phyloP scores from a whole-genome alignment of 495 filamentous ascomycete genomes.

The Wilcoxina mikolae region DNA sequence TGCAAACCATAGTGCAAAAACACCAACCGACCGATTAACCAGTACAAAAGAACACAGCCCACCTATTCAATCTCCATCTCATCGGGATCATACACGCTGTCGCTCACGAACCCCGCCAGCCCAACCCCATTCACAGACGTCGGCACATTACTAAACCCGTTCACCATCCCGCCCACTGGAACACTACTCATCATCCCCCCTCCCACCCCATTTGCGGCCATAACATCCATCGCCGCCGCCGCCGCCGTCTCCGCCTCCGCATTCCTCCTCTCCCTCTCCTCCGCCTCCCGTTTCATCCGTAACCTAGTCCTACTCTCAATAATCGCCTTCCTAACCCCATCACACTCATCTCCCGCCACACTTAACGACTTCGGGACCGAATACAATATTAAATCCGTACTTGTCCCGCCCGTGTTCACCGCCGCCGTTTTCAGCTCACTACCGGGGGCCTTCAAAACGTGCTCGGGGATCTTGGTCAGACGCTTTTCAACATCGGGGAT shows the following conservation, averaged over 20 bases:
- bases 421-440: neutral
- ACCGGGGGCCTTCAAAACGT: conserved; percentile 5
- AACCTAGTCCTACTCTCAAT: conserved; percentile 62
- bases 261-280: neutral
- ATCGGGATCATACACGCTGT: conserved; percentile 39
- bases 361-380: conserved; percentile 59
- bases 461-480: conserved; percentile 52
- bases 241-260: conserved; percentile 1
- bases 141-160: neutral
- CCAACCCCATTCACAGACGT: neutral
- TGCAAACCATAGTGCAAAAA: too few relatives aligned
- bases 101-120: conserved; percentile 4
- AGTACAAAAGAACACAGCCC: too few relatives aligned
- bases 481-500: conserved; percentile 72
- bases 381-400: conserved; percentile 63
- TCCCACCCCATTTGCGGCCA: conserved; percentile 9
- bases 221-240: neutral
- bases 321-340: conserved; percentile 73
- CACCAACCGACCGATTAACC: too few relatives aligned
- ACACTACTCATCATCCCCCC: conserved; percentile 3
- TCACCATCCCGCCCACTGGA: neutral
- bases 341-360: conserved; percentile 58
- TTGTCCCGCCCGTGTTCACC: neutral
- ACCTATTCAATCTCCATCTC: conserved; percentile 63
- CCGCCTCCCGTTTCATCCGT: conserved; percentile 32